Evolutionary conservation across 768 basidiomycete genomes (phyloP).

Genomic region (Xerocomus spinulosus): DNA sequence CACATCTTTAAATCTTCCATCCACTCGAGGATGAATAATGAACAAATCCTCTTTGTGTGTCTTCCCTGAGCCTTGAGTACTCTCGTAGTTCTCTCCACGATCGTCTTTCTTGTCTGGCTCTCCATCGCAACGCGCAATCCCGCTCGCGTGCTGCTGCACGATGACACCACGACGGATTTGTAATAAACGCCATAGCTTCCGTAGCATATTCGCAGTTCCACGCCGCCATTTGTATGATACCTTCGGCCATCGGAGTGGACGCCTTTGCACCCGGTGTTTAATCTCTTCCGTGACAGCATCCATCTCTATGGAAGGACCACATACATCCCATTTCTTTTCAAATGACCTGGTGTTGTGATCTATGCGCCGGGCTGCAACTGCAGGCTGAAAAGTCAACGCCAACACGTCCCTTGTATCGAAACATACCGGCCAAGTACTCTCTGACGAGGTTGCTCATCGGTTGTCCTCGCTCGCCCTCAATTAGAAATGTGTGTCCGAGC

Average conservation of each 20-base stretch:
- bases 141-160: constrained; percentile 68
- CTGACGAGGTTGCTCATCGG: constrained; percentile 76
- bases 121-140: constrained; percentile 70
- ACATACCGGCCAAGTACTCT: constrained; percentile 73
- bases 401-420: neutral
- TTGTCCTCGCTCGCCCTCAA: constrained; percentile 81
- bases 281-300: constrained; percentile 46
- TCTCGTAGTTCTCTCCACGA: constrained; percentile 11
- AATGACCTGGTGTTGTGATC: constrained; percentile 48
- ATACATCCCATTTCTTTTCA: constrained; percentile 22
- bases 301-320: constrained; percentile 42
- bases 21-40: constrained; percentile 55
- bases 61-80: constrained; percentile 2
- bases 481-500: constrained; percentile 57
- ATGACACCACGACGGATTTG: constrained; percentile 54
- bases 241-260: constrained; percentile 18
- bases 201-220: constrained; percentile 37
- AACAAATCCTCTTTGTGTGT: constrained; percentile 45
- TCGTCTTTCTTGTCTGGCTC: constrained; percentile 36
- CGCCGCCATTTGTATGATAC: constrained; percentile 46
- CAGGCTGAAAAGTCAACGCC: neutral
- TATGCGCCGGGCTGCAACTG: constrained; percentile 65
- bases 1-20: constrained; percentile 60
- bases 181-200: constrained; percentile 42
- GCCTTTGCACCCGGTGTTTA: constrained; percentile 24